A percentile compares a stretch with the other conserved stretches of the same genome.
phyloP scores from a whole-genome alignment of 106 monocot species.

The Hemerocallis citrina region DNA sequence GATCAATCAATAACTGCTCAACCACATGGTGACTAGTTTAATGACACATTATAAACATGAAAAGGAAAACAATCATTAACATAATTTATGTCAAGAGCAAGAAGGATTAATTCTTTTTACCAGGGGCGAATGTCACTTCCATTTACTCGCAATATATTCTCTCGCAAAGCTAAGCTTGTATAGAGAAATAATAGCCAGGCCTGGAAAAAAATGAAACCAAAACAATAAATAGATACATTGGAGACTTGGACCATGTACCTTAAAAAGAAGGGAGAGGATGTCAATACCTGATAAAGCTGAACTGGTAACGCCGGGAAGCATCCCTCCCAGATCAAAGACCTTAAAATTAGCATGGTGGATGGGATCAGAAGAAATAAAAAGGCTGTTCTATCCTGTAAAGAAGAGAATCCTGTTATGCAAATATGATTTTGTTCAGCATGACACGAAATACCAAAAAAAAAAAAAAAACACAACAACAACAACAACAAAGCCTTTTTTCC shows the following conservation, averaged over 20 bases:
- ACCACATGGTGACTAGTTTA: too few relatives aligned
- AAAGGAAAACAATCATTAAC: too few relatives aligned
- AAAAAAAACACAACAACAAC: too few relatives aligned
- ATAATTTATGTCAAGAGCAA: background rate
- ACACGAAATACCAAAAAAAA: too few relatives aligned
- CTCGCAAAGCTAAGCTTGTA: conserved; percentile 34
- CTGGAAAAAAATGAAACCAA: conserved; percentile 16
- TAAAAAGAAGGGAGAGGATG: background rate
- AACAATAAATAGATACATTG: background rate
- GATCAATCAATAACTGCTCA: too few relatives aligned
- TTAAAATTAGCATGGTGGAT: conserved; percentile 34
- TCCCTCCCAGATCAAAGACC: conserved; percentile 57
- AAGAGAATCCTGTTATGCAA: too few relatives aligned
- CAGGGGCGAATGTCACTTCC: conserved; percentile 90
- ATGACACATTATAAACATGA: too few relatives aligned
- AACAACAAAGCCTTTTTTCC: too few relatives aligned
- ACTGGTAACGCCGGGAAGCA: conserved; percentile 73
- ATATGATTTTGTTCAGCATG: too few relatives aligned
- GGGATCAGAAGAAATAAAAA: conserved; percentile 69
- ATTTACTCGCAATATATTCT: conserved; percentile 38
- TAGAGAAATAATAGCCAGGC: conserved; percentile 68
- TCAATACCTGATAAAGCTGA: conserved; percentile 71
- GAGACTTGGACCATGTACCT: background rate
- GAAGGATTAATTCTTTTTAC: conserved; percentile 16
- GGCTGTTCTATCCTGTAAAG: conserved; percentile 67